A percentile compares a stretch with the other conserved stretches of the same genome.
These are phyloP conservation scores for Kluyveromyces starmeri DNA, from an alignment of 805 yeast genomes.

Conservation along the genomic window DNA sequence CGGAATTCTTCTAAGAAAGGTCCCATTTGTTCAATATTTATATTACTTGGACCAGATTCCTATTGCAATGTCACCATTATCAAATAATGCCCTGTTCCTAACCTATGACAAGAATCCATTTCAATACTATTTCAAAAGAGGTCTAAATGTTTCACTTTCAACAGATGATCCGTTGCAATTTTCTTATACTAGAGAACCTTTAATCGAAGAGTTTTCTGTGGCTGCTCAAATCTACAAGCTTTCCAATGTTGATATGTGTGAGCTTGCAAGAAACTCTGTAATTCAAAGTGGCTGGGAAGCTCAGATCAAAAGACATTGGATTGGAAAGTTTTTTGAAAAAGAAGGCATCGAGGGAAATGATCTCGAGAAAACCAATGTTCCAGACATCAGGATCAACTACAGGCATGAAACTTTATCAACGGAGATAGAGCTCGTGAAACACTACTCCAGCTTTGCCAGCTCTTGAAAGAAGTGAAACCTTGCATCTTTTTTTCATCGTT, in stretches of 20 bases:
- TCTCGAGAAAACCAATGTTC: conserved; percentile 91
- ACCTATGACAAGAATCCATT: conserved; percentile 97
- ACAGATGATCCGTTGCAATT: conserved; percentile 98
- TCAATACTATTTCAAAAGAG: conserved; percentile 81
- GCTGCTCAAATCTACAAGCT: conserved; percentile 96
- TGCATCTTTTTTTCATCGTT: no score
- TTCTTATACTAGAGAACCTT: conserved; percentile 92
- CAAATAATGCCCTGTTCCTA: conserved; percentile 90
- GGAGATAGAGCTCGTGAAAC: conserved; percentile 59
- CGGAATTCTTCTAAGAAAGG: conserved; percentile 85
- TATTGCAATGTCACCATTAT: conserved; percentile 95
- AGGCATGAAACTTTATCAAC: conserved; percentile 72
- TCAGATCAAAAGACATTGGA: conserved; percentile 82
- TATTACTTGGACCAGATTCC: conserved; percentile 93
- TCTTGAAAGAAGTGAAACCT: no score
- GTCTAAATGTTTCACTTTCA: conserved; percentile 86
- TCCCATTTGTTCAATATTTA: conserved; percentile 90
- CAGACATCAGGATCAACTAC: conserved; percentile 75
- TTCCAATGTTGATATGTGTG: conserved; percentile 95
- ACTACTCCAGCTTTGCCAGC: conserved; percentile 36
- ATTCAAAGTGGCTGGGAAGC: conserved; percentile 91
- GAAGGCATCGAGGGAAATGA: conserved; percentile 76
- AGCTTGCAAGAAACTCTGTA: conserved; percentile 88
- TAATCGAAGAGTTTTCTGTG: conserved; percentile 94
- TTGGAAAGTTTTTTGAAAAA: conserved; percentile 54